Base-by-base conservation (phyloP, 495 filamentous ascomycete genomes). In the Friedmanniomyces endolithicus region DNA sequence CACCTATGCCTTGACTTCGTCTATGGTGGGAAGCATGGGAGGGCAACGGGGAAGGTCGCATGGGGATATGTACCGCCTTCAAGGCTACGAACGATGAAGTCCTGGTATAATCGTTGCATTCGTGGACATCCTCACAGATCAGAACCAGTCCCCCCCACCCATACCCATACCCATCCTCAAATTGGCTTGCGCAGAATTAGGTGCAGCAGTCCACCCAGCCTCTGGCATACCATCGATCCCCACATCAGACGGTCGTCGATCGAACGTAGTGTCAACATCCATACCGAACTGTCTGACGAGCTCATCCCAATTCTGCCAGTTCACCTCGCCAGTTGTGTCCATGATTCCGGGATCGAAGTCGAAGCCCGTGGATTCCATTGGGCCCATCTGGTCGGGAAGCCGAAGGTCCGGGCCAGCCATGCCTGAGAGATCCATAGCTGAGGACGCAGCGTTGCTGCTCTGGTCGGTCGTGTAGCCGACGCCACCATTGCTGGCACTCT, bases 261-360 rank as follows among this genome's bases (percentile, higher is more conserved):
- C 47, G 19, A 58, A 52, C 8, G 55, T 46, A 6, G 49, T 55
- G 37, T 64, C 62, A 11, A 58, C 31, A 35, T 64, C 58, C 62
- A 61, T 64, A 12, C 57, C 60, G 41, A 63, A 65, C 43, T 65
- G 60, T 46, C 54, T 31, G 1, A 63, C 60, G n/a, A 65, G 56
- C 51, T 62, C 29, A 43, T 63, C 60, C 53, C 57, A 65, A 33
- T 53, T 55, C 14, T 57, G 56, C 63, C 63, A 65, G 34, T 63
- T 61, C 24, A 63, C 3, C 19, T 57, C 59, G 31, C 46, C 55
- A 37, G 48, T n/a, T 1, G 48, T 50, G 29, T 53, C 44, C 43
- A 57, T 41, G 12, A 57, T 25, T 9, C 24, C 37, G 2, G 43
- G 16, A 19, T 59, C 57, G 23, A 57, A 37, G 25, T 49, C 43